Evolutionary conservation across 495 filamentous ascomycete genomes (phyloP), one percentile per base, ranked within the genome.

Genomic region (Xylaria flabelliformis): DNA sequence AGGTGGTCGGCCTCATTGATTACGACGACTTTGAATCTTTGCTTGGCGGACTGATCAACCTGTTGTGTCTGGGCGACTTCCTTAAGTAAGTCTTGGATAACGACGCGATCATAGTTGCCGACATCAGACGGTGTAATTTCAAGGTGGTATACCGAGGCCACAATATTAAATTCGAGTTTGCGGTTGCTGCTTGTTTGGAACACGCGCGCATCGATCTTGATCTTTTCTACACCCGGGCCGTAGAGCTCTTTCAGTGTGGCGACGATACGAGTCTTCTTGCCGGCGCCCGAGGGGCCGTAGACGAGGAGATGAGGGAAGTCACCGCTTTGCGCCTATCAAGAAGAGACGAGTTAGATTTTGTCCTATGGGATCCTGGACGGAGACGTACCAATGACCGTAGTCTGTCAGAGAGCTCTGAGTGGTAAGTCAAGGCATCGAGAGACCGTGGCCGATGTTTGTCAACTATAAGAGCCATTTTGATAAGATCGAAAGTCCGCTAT

Each of bases 1-100:
- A 99, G 84, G 76, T 97, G 92, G 76, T 99, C 97, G n/a, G 96
- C 96, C 83, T 99, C 96, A 77, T 99, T 99, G 85, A 99, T 97
- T 46, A 99, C 94, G 2, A 99, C 97, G 15, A 99, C 94, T 84
- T 99, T 99, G 85, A 99, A 99, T 56, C 90, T 88, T 79, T 99
- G 96, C 78, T 90, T 92, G 36, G 97, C 96, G 8, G 88, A 82
- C 69, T 93, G 86, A 79, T 99, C 96, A 17, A 99, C 97, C 82
- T 98, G 97, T 82, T 98, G 97, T 34, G 96, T 99, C 82, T 99
- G 96, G 44, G 97, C 96, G 12, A 98, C 94, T 81, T 99, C 96
- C 81, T 99, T 99, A 41, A 99, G 87, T 53, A 99, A 85, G 79
- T 97, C 95, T 78, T 98, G 97, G 17, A 99, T 83, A 12, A 99